Percentiles rank a stretch among this genome's conserved stretches.
Conservation (phyloP, 331 rosid species). For the Pyrus hybrid region DNA sequence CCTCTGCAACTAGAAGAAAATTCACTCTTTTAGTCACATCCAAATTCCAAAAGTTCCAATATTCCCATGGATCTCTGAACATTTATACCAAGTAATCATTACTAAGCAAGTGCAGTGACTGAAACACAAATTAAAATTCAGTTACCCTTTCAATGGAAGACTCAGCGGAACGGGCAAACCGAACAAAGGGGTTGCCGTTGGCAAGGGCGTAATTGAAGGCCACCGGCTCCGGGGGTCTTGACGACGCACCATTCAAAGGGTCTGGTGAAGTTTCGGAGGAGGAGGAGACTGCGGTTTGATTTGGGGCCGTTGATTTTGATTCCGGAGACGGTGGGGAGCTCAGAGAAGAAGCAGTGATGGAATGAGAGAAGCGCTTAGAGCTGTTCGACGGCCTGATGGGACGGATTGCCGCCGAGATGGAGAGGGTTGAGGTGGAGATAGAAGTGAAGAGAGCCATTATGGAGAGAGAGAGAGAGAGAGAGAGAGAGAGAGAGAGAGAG, state of each 20-base stretch:
- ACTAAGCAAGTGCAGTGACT: background rate
- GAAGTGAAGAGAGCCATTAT: slow-evolving; percentile 61
- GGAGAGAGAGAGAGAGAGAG: background rate
- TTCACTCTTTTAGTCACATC: background rate
- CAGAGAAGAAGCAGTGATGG: slow-evolving; percentile 48
- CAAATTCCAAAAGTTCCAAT: background rate
- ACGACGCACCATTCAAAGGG: slow-evolving; percentile 36
- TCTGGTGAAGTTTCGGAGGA: slow-evolving; percentile 30
- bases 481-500: background rate
- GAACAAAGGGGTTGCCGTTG: slow-evolving; percentile 34
- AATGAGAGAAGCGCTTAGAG: slow-evolving; percentile 10
- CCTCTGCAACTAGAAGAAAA: no score
- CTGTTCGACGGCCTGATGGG: slow-evolving; percentile 8
- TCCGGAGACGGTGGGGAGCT: slow-evolving; percentile 55
- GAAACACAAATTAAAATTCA: background rate
- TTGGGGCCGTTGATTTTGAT: slow-evolving; percentile 32
- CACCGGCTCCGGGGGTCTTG: slow-evolving; percentile 31
- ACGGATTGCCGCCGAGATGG: slow-evolving; percentile 21
- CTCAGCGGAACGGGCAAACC: slow-evolving; percentile 56
- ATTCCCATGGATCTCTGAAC: background rate
- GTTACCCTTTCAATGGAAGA: slow-evolving; percentile 76
- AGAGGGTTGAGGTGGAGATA: slow-evolving; percentile 23
- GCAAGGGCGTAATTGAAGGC: slow-evolving; percentile 38
- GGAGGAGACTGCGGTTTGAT: slow-evolving; percentile 26
- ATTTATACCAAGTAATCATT: background rate